phyloP scores from a whole-genome alignment of 2,329 filamentous ascomycete species.

The Sporothrix schenckii region DNA sequence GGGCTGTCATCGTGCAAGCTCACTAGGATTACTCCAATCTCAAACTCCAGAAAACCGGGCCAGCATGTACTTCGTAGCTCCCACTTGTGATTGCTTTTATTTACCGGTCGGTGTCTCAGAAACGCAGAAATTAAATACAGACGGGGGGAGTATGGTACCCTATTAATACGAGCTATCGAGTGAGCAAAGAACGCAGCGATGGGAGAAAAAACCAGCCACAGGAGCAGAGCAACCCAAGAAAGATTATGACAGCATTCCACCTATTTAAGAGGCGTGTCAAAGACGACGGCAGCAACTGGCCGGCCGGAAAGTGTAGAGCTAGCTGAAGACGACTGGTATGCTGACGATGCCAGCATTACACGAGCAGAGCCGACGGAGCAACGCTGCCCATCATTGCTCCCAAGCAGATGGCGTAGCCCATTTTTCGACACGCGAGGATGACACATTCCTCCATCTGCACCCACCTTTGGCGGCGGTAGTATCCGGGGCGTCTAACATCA shows the following conservation, averaged over 20 bases:
- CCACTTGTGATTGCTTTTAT: not conserved
- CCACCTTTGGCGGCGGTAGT: constrained; percentile 11
- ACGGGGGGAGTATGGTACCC: not conserved
- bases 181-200: not conserved
- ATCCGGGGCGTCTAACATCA: not conserved
- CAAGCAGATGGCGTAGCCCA: not conserved
- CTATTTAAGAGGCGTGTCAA: not conserved
- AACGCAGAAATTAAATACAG: not conserved
- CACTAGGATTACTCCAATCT: not conserved
- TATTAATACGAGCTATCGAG: constrained; percentile 2
- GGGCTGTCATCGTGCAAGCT: constrained; percentile 7
- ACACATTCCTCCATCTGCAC: not conserved
- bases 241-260: not conserved
- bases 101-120: not conserved
- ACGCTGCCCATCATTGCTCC: not conserved
- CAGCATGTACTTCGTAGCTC: no score
- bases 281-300: not conserved
- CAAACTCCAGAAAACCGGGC: no score
- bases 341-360: not conserved
- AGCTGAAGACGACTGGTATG: constrained; percentile 10
- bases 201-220: not conserved
- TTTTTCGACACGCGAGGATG: constrained; percentile 10
- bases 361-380: not conserved
- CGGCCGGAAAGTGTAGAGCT: constrained; percentile 5
- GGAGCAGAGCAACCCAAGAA: not conserved